Conservation (phyloP, 306 rosid species). For the Begonia loranthoides region DNA sequence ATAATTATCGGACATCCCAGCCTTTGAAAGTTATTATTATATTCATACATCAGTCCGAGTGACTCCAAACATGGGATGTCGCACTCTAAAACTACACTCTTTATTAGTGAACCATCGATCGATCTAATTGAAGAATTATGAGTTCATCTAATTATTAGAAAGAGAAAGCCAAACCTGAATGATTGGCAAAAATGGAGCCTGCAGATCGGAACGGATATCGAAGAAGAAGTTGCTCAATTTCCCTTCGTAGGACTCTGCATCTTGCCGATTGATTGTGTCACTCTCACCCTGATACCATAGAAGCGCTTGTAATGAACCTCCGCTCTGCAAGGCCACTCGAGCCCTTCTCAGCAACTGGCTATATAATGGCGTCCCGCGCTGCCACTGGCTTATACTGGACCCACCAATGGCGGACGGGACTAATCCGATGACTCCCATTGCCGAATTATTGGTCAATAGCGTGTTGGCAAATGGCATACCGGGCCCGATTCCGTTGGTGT, state of each 20-base stretch:
- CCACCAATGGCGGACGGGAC: constrained; percentile 37
- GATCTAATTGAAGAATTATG: neutral
- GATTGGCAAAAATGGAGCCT: constrained; percentile 58
- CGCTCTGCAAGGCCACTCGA: constrained; percentile 22
- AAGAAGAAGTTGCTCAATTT: constrained; percentile 37
- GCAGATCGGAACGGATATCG: constrained; percentile 45
- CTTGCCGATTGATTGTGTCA: constrained; percentile 28
- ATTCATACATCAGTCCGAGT: too few species aligned
- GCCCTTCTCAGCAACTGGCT: constrained; percentile 42
- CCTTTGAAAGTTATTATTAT: too few species aligned
- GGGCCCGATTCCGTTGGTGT: constrained; percentile 27
- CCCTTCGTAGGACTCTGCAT: constrained; percentile 28
- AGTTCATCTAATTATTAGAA: neutral
- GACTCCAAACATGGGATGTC: too few species aligned
- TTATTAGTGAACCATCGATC: neutral
- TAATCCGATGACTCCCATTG: constrained; percentile 12
- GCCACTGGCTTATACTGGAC: constrained; percentile 27
- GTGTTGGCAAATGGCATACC: constrained; percentile 28
- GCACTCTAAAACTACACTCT: neutral
- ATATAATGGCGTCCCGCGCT: constrained; percentile 29
- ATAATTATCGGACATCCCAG: too few species aligned
- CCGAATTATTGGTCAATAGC: constrained; percentile 5
- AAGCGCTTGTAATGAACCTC: constrained; percentile 32
- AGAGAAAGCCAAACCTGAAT: constrained; percentile 35
- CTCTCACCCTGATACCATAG: constrained; percentile 84